Evolutionary conservation across 257 asterid species (phyloP).

Genomic region (Forsythia suspensa): DNA sequence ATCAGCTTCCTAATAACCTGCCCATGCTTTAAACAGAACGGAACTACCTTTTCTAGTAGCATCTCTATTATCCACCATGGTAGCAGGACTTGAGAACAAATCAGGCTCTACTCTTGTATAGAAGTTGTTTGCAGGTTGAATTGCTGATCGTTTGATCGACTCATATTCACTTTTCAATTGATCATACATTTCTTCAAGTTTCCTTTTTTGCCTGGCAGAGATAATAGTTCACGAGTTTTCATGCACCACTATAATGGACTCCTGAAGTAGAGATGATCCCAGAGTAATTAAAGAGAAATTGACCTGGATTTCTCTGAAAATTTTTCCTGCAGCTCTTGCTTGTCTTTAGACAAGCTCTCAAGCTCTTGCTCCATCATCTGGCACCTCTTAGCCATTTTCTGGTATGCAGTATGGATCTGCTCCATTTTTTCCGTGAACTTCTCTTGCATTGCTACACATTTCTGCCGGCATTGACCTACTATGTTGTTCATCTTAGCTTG

Average conservation of each 20-base stretch:
- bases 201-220: conserved; percentile 83
- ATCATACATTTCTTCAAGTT: conserved; percentile 98
- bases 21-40: conserved; percentile 26
- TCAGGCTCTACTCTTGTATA: conserved; percentile 69
- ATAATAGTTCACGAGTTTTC: conserved; percentile 22
- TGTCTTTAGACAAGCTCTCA: conserved; percentile 77
- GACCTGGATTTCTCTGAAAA: conserved; percentile 94
- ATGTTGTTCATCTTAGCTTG: conserved; percentile 79
- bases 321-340: conserved; percentile 88
- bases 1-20: neutral
- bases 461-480: conserved; percentile 80
- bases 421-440: conserved; percentile 83
- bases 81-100: conserved; percentile 63
- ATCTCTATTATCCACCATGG: conserved; percentile 70
- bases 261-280: neutral
- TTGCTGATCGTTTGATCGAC: conserved; percentile 72
- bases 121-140: conserved; percentile 73
- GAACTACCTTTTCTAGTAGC: conserved; percentile 66
- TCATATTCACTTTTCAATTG: conserved; percentile 80
- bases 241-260: conserved; percentile 1
- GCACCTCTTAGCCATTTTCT: conserved; percentile 80
- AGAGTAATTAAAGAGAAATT: conserved; percentile 12
- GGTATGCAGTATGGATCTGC: conserved; percentile 85
- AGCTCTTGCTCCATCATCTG: conserved; percentile 89
- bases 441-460: conserved; percentile 87